Evolutionary conservation across 2,329 filamentous ascomycete genomes (phyloP).

Genomic region (Neospermospora avenae): DNA sequence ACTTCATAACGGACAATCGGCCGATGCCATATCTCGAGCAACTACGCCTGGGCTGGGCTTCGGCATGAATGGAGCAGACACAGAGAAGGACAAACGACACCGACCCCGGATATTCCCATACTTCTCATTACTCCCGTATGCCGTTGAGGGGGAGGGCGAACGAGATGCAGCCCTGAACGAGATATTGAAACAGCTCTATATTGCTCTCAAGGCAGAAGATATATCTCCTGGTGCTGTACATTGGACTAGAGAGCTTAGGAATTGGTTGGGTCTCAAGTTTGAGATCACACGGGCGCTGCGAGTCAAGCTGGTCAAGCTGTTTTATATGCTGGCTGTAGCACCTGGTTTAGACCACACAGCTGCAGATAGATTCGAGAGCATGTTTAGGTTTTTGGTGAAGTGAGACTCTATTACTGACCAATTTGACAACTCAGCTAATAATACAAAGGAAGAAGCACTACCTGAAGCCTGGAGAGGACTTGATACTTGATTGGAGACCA

Average conservation of each 20-base stretch:
- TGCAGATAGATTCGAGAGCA: conserved; percentile 88
- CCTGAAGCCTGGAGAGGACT: conserved; percentile 81
- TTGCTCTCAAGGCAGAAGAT: conserved; percentile 86
- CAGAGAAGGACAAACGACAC: conserved; percentile 59
- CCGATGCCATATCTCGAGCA: conserved; percentile 75
- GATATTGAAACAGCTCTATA: conserved; percentile 91
- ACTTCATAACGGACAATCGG: conserved; percentile 32
- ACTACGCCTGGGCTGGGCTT: conserved; percentile 74
- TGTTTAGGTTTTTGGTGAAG: conserved; percentile 97
- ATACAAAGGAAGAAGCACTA: conserved; percentile 84
- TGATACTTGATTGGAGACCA: conserved; percentile 90
- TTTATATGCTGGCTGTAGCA: conserved; percentile 89
- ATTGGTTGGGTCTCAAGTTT: conserved; percentile 96
- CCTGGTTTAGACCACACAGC: conserved; percentile 81
- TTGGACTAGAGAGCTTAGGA: conserved; percentile 94
- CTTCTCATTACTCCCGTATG: conserved; percentile 84
- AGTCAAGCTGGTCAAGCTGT: conserved; percentile 80
- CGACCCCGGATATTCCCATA: conserved; percentile 92
- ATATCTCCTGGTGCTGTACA: conserved; percentile 91
- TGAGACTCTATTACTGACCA: conserved; percentile 43
- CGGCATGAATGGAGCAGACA: conserved; percentile 45
- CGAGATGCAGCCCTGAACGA: conserved; percentile 77
- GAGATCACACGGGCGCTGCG: conserved; percentile 85
- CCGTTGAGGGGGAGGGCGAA: conserved; percentile 75
- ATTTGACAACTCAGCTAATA: not conserved